These are phyloP conservation scores for Silene conica DNA, from an alignment of 148 eudicot species.

Conservation along the genomic window DNA sequence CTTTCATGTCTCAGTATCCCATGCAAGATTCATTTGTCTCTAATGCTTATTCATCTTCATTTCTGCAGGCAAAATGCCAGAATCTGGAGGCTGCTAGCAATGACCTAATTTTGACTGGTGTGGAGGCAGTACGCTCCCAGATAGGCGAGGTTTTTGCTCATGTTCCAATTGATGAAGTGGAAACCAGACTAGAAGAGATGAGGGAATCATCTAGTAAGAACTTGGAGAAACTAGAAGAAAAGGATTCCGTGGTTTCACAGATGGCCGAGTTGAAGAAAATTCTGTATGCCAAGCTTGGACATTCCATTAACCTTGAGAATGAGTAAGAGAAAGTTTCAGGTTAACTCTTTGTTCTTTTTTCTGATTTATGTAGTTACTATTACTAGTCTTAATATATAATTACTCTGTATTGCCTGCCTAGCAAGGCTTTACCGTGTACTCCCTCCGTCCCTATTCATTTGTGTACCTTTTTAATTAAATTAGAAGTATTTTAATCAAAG, in stretches of 20 bases:
- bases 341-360: no score
- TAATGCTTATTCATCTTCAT: conserved; percentile 3
- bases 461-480: no score
- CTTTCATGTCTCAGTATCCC: background rate
- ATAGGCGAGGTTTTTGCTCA: conserved; percentile 98
- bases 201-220: conserved; percentile 53
- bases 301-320: conserved; percentile 96
- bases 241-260: conserved; percentile 55
- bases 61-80: conserved; percentile 65
- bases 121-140: conserved; percentile 82
- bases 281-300: conserved; percentile 84
- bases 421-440: no score
- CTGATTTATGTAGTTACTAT: no score
- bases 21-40: background rate
- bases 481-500: no score
- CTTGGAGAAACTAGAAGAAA: conserved; percentile 87
- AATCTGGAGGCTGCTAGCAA: conserved; percentile 89
- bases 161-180: conserved; percentile 85
- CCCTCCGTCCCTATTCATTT: no score
- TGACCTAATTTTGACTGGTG: conserved; percentile 83
- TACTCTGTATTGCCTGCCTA: no score
- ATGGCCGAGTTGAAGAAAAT: conserved; percentile 86
- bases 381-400: no score
- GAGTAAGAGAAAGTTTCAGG: no score
- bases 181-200: conserved; percentile 74